Base-by-base conservation (phyloP, 305 asterid species). In the Fraxinus dipetala region DNA sequence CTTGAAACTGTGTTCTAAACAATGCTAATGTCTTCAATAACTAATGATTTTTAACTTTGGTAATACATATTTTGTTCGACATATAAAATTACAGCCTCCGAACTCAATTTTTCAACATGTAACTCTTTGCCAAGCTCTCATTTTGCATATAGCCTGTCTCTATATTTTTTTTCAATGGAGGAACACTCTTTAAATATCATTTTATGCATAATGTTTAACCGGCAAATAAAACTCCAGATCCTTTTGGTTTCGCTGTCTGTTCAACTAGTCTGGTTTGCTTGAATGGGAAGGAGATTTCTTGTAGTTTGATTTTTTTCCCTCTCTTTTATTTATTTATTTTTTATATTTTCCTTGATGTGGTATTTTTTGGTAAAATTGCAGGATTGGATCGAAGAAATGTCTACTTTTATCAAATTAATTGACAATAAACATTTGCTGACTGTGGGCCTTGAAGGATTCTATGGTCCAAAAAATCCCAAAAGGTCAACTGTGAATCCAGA, bases 381-480 rank as follows among this genome's bases (percentile, higher is more conserved):
- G 99, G 99, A 93, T 78, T 96, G 99, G 99, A 91, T 96, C 51
- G 97, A 91, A 90, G 98, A 96, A 85, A 96, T 96, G 98, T 94
- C 99, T 8, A 82, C 90, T 48, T 96, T 90, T 70, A 86, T 93
- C 63, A 96, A 96, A 85, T 90, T 94, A 79, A 91, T 96, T 16
- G 99, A 96, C 89, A 86, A 85, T 80, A 94, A 91, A 75, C 99
- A 96, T 89, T 90, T 96, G 79, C 76, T 96, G 26, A 96, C 99
- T 0, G 94, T 94, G 26, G 99, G 99, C 40, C 97, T 94, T 31
- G 99, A 96, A 92, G 99, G 99, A 85, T 96, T 96, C 83, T 96
- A 94, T 70, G 99, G 99, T 83, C 97, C 94, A 36, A 96, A 90
- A 89, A 92, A 92, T 83, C 89, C 94, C 24, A 94, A 93, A 89